Conservation (phyloP, 2,329 filamentous ascomycete species). For the Alternaria rosae region DNA sequence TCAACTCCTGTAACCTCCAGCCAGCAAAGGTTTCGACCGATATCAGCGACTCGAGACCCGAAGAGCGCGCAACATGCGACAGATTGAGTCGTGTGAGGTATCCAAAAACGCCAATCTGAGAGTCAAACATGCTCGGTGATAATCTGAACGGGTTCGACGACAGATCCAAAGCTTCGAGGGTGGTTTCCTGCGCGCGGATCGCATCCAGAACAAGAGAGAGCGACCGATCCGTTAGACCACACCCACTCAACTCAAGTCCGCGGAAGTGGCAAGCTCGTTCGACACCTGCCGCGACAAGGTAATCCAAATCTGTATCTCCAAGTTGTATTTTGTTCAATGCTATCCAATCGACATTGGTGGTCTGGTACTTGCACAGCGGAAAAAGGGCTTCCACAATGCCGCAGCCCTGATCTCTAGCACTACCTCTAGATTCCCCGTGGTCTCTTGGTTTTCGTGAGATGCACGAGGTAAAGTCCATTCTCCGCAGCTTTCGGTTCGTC, state of each 20-base stretch:
- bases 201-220: constrained; percentile 70
- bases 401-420: constrained; percentile 68
- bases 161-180: constrained; percentile 71
- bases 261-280: constrained; percentile 70
- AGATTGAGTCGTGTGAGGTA: constrained; percentile 72
- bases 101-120: constrained; percentile 71
- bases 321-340: constrained; percentile 72
- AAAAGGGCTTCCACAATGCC: constrained; percentile 74
- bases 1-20: constrained; percentile 72
- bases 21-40: constrained; percentile 70
- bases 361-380: constrained; percentile 70
- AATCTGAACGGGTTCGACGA: constrained; percentile 72
- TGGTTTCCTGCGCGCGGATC: constrained; percentile 69
- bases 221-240: constrained; percentile 65
- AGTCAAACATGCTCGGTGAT: constrained; percentile 69
- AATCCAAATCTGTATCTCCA: constrained; percentile 74
- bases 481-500: constrained; percentile 68
- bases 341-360: constrained; percentile 76
- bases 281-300: constrained; percentile 71
- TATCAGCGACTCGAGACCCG: constrained; percentile 69
- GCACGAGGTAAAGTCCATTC: constrained; percentile 70
- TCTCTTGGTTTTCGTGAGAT: constrained; percentile 62
- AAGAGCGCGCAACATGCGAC: constrained; percentile 69
- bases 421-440: constrained; percentile 51
- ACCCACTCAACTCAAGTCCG: constrained; percentile 71